Conservation (phyloP, 129 eudicot species). For the Ambrosia trifida region DNA sequence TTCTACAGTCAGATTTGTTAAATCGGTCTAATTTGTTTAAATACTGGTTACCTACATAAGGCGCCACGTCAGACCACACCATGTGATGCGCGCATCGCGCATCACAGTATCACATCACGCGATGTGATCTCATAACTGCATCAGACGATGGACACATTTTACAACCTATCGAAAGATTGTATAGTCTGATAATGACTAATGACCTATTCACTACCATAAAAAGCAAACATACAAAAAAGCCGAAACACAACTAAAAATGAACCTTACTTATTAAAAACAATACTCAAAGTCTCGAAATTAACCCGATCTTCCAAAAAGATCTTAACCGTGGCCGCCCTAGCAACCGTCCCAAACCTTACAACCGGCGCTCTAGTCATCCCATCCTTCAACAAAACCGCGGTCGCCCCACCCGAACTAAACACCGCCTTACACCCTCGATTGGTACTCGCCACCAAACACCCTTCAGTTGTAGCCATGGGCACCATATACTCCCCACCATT, state of each 20-base stretch:
- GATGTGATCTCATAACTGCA: no score
- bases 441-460: conserved; percentile 60
- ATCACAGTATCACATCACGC: no score
- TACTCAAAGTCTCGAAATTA: conserved; percentile 48
- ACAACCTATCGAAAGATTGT: background rate
- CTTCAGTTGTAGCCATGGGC: conserved; percentile 59
- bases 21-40: no score
- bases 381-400: conserved; percentile 49
- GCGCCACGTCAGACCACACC: no score
- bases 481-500: conserved; percentile 48
- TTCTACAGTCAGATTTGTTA: no score
- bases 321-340: conserved; percentile 44
- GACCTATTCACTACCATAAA: background rate
- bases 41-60: no score
- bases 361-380: conserved; percentile 61
- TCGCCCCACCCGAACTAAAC: conserved; percentile 47
- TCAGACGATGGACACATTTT: conserved; percentile 2
- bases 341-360: conserved; percentile 44
- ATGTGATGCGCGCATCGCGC: no score
- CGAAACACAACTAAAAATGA: conserved; percentile 1
- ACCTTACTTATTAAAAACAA: conserved; percentile 46
- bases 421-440: conserved; percentile 57
- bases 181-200: background rate
- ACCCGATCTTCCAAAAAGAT: conserved; percentile 49
- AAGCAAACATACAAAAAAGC: background rate